Evolutionary conservation across 108 stramenopile genomes (phyloP).

Genomic region (Poteriospumella lacustris): DNA sequence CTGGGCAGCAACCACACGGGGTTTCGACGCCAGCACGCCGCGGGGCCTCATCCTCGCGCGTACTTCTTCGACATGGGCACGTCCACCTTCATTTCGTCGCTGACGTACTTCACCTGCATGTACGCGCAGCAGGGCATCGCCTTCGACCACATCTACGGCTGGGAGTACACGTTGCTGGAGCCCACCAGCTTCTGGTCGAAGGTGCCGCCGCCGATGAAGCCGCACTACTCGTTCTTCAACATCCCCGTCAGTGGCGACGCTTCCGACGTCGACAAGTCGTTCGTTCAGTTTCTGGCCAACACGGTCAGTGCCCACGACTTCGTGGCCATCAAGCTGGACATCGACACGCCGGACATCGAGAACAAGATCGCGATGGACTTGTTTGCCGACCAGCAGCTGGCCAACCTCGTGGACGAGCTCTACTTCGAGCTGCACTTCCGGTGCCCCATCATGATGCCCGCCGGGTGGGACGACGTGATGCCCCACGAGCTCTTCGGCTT

Average conservation of each 20-base stretch:
- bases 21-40: too few species aligned
- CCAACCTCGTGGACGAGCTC: neutral
- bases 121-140: slow-evolving; percentile 10
- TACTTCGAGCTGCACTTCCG: slow-evolving; percentile 25
- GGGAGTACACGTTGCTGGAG: neutral
- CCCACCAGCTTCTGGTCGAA: neutral
- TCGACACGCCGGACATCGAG: slow-evolving; percentile 11
- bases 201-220: neutral
- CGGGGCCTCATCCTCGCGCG: too few species aligned
- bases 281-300: neutral
- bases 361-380: neutral
- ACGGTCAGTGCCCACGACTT: slow-evolving; percentile 12
- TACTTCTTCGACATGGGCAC: slow-evolving; percentile 21
- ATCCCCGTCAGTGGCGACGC: neutral
- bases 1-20: too few species aligned
- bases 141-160: slow-evolving; percentile 8
- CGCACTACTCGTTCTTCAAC: neutral
- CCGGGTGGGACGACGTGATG: neutral
- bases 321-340: slow-evolving; percentile 14
- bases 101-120: neutral
- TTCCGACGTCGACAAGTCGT: neutral
- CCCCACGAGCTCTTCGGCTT: neutral
- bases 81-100: neutral
- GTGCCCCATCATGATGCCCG: neutral
- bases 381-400: neutral